Evolutionary conservation across 2,329 filamentous ascomycete genomes (phyloP).

Genomic region (Neoarthrinium moseri): DNA sequence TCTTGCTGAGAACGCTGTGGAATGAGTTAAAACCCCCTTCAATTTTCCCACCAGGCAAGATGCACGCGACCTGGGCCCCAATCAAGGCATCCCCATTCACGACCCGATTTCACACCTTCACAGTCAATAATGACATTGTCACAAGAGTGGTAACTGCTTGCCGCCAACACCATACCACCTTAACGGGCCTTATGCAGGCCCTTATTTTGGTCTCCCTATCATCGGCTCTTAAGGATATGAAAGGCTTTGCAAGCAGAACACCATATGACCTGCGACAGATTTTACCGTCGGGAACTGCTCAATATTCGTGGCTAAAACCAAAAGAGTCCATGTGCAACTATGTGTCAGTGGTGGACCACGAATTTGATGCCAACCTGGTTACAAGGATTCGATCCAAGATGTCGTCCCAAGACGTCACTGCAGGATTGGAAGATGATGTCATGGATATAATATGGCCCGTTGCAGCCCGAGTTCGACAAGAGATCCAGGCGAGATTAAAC

Average conservation of each 20-base stretch:
- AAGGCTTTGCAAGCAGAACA: conserved; percentile 14
- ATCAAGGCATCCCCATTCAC: conserved; percentile 19
- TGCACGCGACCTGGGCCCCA: conserved; percentile 15
- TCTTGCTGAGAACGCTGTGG: conserved; percentile 13
- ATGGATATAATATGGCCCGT: conserved; percentile 14
- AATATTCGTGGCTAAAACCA: conserved; percentile 11
- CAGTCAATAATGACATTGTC: conserved; percentile 11
- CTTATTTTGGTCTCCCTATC: conserved; percentile 14
- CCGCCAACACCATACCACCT: conserved; percentile 15
- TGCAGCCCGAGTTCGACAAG: conserved; percentile 23
- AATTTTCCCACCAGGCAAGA: not conserved
- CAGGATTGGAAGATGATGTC: conserved; percentile 9
- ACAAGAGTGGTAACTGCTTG: conserved; percentile 13
- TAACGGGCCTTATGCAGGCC: conserved; percentile 18
- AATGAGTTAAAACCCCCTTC: conserved; percentile 12
- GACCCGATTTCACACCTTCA: conserved; percentile 18
- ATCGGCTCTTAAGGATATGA: conserved; percentile 9
- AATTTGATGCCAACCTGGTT: conserved; percentile 15
- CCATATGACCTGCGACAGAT: conserved; percentile 18
- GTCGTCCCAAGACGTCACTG: not conserved
- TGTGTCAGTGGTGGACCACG: conserved; percentile 16
- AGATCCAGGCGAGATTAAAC: conserved; percentile 25
- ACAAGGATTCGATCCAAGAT: conserved; percentile 11
- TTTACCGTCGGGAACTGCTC: conserved; percentile 10
- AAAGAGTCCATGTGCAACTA: conserved; percentile 18